These are phyloP conservation scores for Kwoniella mangroviensis DNA, from an alignment of 768 basidiomycete species.

Conservation along the genomic window DNA sequence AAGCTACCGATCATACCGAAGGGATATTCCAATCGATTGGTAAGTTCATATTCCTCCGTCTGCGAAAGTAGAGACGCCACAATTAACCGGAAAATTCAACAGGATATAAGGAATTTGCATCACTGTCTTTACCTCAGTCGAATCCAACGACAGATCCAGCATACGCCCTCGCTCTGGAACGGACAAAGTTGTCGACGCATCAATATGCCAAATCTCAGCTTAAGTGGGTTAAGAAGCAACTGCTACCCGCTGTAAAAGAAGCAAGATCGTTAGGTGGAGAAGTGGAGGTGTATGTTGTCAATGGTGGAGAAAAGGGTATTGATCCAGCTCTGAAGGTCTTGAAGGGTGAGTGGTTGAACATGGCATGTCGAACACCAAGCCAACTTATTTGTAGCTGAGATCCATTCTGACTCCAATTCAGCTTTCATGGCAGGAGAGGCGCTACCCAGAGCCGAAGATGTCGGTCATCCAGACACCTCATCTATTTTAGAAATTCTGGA, in stretches of 20 bases:
- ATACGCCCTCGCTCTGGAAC: conserved; percentile 68
- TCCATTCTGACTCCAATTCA: background rate
- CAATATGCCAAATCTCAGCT: conserved; percentile 92
- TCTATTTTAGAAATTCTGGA: conserved; percentile 31
- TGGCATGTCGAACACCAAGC: background rate
- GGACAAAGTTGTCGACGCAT: conserved; percentile 83
- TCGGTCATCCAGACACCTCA: conserved; percentile 39
- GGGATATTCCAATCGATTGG: conserved; percentile 97
- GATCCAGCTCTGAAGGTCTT: conserved; percentile 71
- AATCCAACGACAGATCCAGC: conserved; percentile 41
- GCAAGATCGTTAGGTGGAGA: conserved; percentile 60
- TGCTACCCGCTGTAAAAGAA: conserved; percentile 71
- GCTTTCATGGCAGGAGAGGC: conserved; percentile 57
- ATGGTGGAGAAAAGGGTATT: conserved; percentile 64
- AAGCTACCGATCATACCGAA: conserved; percentile 53
- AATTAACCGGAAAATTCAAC: background rate
- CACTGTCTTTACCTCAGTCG: conserved; percentile 61
- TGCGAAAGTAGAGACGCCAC: background rate
- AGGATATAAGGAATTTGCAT: conserved; percentile 93
- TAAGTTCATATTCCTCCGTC: conserved; percentile 45
- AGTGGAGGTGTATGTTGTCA: conserved; percentile 47
- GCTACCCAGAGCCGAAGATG: conserved; percentile 64
- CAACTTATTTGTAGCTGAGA: background rate
- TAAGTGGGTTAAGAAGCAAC: conserved; percentile 88
- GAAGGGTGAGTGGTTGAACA: conserved; percentile 20